Conservation (phyloP, 2,329 filamentous ascomycete species). For the Epichloe uncinata region DNA sequence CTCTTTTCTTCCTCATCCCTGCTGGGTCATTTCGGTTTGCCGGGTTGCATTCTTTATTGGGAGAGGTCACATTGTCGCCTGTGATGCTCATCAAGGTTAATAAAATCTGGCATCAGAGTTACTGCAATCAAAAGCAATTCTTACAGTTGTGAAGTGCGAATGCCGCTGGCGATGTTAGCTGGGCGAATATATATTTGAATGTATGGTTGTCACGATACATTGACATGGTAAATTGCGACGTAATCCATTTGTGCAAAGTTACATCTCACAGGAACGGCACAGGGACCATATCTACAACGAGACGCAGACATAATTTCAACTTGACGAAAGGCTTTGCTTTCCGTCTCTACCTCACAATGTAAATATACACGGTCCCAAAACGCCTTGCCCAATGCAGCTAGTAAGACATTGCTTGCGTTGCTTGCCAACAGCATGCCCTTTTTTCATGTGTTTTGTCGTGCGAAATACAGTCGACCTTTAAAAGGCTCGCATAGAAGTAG, state of each 20-base stretch:
- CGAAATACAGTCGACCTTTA: neutral
- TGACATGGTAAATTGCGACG: neutral
- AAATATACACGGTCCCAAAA: slow-evolving; percentile 24
- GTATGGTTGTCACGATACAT: too few relatives aligned
- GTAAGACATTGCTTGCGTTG: slow-evolving; percentile 4
- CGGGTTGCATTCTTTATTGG: neutral
- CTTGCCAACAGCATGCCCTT: neutral
- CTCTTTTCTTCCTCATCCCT: neutral
- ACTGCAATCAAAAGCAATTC: neutral
- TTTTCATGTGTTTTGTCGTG: neutral
- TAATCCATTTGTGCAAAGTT: neutral
- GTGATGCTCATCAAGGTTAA: neutral
- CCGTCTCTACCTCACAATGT: slow-evolving; percentile 11
- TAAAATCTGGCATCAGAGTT: neutral
- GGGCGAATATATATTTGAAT: too few relatives aligned
- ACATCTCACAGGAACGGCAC: neutral
- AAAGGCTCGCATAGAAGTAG: neutral
- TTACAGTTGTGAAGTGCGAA: neutral
- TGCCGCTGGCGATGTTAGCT: neutral
- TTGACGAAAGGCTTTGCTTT: neutral
- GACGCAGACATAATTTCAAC: neutral
- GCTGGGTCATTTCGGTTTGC: neutral
- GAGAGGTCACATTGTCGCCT: neutral
- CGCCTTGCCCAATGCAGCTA: slow-evolving; percentile 26
- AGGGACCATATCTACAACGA: neutral